Evolutionary conservation across 2,329 filamentous ascomycete species (phyloP).

Genomic region (Aspergillus arachidicola): DNA sequence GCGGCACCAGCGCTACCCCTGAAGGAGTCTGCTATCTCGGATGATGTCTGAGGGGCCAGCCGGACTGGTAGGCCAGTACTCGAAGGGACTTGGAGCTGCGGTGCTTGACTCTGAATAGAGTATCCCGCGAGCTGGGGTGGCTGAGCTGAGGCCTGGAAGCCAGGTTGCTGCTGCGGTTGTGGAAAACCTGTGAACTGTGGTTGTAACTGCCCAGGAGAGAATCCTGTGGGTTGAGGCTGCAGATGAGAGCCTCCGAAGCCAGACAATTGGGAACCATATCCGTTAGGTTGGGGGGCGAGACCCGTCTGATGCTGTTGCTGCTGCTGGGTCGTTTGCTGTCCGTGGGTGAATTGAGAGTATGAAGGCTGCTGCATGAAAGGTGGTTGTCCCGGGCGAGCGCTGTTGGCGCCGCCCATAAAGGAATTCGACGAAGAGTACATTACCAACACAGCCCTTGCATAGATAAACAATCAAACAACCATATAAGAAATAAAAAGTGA

Average conservation of each 20-base stretch:
- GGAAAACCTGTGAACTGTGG: slow-evolving; percentile 53
- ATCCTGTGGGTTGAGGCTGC: slow-evolving; percentile 71
- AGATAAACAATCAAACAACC: slow-evolving; percentile 14
- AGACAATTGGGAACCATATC: slow-evolving; percentile 58
- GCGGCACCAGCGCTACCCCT: slow-evolving; percentile 51
- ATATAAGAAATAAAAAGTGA: slow-evolving; percentile 1
- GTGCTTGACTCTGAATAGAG: slow-evolving; percentile 46
- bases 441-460: slow-evolving; percentile 33
- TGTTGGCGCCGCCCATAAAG: slow-evolving; percentile 78
- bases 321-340: slow-evolving; percentile 46
- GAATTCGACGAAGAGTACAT: slow-evolving; percentile 94
- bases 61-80: slow-evolving; percentile 53
- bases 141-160: slow-evolving; percentile 50
- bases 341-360: slow-evolving; percentile 42
- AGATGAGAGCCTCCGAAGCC: slow-evolving; percentile 56
- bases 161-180: slow-evolving; percentile 50
- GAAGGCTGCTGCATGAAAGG: slow-evolving; percentile 57
- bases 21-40: slow-evolving; percentile 67
- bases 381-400: slow-evolving; percentile 69
- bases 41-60: slow-evolving; percentile 61
- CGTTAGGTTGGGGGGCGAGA: slow-evolving; percentile 58
- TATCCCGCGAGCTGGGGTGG: slow-evolving; percentile 65
- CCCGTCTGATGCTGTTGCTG: slow-evolving; percentile 56
- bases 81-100: slow-evolving; percentile 45
- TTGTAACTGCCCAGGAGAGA: slow-evolving; percentile 52